Evolutionary conservation across 2,329 filamentous ascomycete species (phyloP), one percentile per base, ranked within the genome.

Genomic region (Colletotrichum sp.): DNA sequence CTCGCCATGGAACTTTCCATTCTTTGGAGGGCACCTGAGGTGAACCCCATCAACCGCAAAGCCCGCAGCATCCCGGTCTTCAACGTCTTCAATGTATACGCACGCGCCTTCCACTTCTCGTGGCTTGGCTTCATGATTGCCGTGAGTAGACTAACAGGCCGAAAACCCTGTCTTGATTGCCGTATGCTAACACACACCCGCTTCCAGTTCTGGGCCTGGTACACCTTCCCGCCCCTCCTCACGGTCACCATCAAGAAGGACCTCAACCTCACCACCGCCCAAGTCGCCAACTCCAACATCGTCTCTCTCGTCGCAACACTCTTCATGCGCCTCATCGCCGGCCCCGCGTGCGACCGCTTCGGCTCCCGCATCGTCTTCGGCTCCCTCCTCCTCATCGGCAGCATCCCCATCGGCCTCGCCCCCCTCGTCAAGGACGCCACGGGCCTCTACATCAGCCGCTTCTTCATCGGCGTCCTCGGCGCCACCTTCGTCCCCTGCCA

Each of bases 281-380:
- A 98, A 83, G 89, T 98, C 69, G 92, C 94, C 79, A 98, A 98
- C 86, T 98, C 96, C 48, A 98, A 98, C 85, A 96, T 98, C 76
- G 90, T 97, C 74, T 96, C 95, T 8, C 88, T 98, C 6, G 87
- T 89, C 70, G 94, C 93, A 34, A 95, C 93, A 0, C 88, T 98
- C 18, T 84, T 98, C 36, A 91, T 98, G 43, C 94, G 96, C 72
- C 88, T 96, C 58, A 84, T 96, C 67, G 93, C 94, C 69, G 96
- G 96, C 1, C 95, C 96, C 16, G 88, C 94, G n/a, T 98, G 96
- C 83, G 96, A 98, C 85, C 90, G 89, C 39, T 96, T 94, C 79
- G 96, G 96, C 1, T 94, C 96, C 34, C 93, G 96, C 77, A 89
- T 90, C 78, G 95, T 96, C 34, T 98, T 97, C 80, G 94, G 93